These are phyloP conservation scores for Grifola frondosa DNA, from an alignment of 1,284 basidiomycete genomes.

Conservation along the genomic window DNA sequence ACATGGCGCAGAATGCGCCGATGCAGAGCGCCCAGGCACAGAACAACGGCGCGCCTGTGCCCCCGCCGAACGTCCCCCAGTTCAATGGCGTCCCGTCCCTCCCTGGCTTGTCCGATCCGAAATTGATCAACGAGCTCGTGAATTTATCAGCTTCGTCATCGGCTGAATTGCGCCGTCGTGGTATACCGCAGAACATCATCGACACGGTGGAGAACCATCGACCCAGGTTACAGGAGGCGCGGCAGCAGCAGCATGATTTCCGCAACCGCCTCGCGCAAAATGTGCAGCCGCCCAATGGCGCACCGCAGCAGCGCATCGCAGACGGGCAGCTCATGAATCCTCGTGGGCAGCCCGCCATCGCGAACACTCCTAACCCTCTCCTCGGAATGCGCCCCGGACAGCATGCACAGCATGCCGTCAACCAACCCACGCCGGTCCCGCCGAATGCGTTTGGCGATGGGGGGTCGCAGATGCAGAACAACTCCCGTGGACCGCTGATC, in stretches of 20 bases:
- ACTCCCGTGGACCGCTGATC: too few species aligned
- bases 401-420: too few species aligned
- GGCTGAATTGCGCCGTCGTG: constrained; percentile 51
- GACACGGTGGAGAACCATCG: constrained; percentile 58
- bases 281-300: constrained; percentile 11
- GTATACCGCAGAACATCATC: constrained; percentile 53
- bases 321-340: too few species aligned
- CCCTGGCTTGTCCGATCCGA: constrained; percentile 20
- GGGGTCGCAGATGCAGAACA: too few species aligned
- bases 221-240: constrained; percentile 40
- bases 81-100: not conserved
- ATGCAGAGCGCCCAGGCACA: not conserved
- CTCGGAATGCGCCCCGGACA: too few species aligned
- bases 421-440: too few species aligned
- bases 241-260: constrained; percentile 43
- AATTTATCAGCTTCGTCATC: constrained; percentile 43
- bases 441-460: too few species aligned
- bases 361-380: too few species aligned
- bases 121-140: constrained; percentile 42
- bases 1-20: constrained; percentile 1
- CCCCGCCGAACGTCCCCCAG: not conserved
- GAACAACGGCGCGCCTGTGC: not conserved
- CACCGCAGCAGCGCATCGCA: constrained; percentile 8
- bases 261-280: constrained; percentile 24
- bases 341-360: too few species aligned